phyloP scores from a whole-genome alignment of 805 yeast genomes.

The Lipomyces mesembrius region DNA sequence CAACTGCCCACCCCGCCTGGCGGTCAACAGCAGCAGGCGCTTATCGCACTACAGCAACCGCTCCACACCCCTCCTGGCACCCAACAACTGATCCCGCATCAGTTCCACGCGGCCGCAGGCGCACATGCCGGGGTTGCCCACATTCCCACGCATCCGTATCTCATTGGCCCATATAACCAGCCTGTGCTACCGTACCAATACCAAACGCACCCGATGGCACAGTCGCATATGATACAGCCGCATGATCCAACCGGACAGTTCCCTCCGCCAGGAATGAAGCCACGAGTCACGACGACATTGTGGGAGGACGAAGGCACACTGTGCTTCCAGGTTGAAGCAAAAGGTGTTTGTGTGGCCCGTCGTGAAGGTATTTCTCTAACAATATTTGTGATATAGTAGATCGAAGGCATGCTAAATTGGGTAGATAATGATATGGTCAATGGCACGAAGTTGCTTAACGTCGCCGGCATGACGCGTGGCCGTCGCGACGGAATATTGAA shows the following conservation, averaged over 20 bases:
- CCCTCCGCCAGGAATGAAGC: slow-evolving; percentile 46
- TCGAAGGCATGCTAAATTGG: background rate
- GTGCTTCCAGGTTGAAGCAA: slow-evolving; percentile 83
- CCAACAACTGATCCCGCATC: slow-evolving; percentile 11
- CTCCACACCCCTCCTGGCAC: slow-evolving; percentile 29
- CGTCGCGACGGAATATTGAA: slow-evolving; percentile 86
- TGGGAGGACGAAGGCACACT: slow-evolving; percentile 89
- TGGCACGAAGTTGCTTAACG: slow-evolving; percentile 82
- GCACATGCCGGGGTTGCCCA: slow-evolving; percentile 16
- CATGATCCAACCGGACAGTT: slow-evolving; percentile 42
- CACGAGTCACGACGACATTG: slow-evolving; percentile 75
- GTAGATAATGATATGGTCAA: slow-evolving; percentile 80
- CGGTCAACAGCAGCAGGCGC: slow-evolving; percentile 5
- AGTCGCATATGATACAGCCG: slow-evolving; percentile 17
- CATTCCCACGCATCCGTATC: slow-evolving; percentile 23
- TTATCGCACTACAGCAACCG: slow-evolving; percentile 17
- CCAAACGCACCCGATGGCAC: slow-evolving; percentile 38
- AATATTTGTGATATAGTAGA: background rate
- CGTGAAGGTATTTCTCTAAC: slow-evolving; percentile 53
- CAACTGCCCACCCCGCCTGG: slow-evolving; percentile 27
- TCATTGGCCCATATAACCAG: slow-evolving; percentile 33
- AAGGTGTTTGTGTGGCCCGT: slow-evolving; percentile 77
- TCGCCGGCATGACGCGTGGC: slow-evolving; percentile 86
- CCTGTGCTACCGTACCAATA: slow-evolving; percentile 41
- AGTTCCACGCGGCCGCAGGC: slow-evolving; percentile 12